Evolutionary conservation across 164 flowering plant genomes (phyloP).

Genomic region (Berberis vulgaris): DNA sequence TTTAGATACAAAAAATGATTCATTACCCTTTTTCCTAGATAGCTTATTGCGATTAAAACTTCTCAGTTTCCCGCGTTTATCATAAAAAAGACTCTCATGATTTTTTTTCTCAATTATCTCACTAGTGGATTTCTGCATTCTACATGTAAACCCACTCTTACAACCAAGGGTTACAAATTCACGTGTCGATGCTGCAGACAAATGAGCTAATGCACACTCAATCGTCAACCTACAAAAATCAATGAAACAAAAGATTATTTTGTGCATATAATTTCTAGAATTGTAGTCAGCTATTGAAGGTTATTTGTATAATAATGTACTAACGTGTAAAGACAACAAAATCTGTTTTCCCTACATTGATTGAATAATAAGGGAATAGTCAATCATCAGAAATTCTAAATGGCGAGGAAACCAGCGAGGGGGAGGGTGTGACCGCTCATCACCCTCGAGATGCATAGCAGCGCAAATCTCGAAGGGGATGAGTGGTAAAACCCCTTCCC

Average conservation of each 20-base stretch:
- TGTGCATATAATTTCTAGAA: background rate
- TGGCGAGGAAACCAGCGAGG: too few species aligned
- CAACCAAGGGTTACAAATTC: conserved; percentile 5
- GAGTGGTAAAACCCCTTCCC: too few species aligned
- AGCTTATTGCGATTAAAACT: conserved; percentile 49
- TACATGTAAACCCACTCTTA: conserved; percentile 16
- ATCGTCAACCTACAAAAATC: conserved; percentile 29
- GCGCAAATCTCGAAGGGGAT: too few species aligned
- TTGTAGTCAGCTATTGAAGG: too few species aligned
- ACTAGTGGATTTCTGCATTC: conserved; percentile 18
- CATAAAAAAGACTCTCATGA: conserved; percentile 43
- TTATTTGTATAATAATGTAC: too few species aligned
- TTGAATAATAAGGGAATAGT: too few species aligned
- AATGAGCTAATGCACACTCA: conserved; percentile 13
- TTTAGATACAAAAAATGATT: background rate
- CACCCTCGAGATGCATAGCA: too few species aligned
- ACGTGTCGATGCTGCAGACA: conserved; percentile 22
- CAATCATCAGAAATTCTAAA: too few species aligned
- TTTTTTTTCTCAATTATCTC: conserved; percentile 26
- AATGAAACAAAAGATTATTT: background rate
- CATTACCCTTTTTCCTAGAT: conserved; percentile 45
- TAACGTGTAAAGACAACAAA: too few species aligned
- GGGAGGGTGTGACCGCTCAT: too few species aligned
- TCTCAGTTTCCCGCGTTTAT: conserved; percentile 52
- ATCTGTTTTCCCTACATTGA: too few species aligned